Evolutionary conservation across 2,329 filamentous ascomycete species (phyloP), one percentile per base, ranked within the genome.

Genomic region (Ascochyta koolunga): DNA sequence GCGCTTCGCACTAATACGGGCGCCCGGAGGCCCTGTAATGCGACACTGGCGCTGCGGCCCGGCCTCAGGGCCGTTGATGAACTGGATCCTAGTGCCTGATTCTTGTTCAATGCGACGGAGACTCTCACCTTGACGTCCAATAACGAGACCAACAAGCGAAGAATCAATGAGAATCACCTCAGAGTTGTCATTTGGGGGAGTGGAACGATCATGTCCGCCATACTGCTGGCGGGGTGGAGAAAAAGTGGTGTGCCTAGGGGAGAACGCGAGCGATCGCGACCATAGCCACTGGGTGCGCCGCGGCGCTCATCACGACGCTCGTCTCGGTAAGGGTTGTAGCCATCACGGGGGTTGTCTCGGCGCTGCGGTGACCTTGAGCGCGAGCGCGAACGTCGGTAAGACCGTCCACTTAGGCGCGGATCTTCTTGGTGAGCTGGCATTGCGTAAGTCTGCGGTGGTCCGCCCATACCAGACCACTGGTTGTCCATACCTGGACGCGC

Each of bases 121-220:
- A 65, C 96, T 96, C 77, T 96, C 93, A 62, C 92, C 92, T 69
- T 93, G 89, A 56, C 92, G 86, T 47, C 92, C 92, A 70, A 96
- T 96, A 68, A 96, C 96, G 29, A 96, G 81, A 36, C 92, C 92
- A 45, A 96, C 92, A 41, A 96, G 82, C 66, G 87, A 90, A 19
- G 90, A 91, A 71, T 96, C 91, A 67, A 96, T 91, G 66, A 89
- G 85, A 62, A 96, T 92, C 21, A 88, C 89, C 77, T 96, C 92
- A 21, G 85, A 84, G 67, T 88, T 89, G 62, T 91, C 89, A 64
- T 89, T 86, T 40, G 79, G 80, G 61, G 82, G 76, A 19, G 87
- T 86, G 32, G 86, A 87, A 48, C 86, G 80, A 50, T 67, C 49
- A 62, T 65, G 83, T 76, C 65, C 78, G 39, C 73, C 73, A 62